Base-by-base conservation (phyloP, 805 yeast species). In the Candida fluviatilis region DNA sequence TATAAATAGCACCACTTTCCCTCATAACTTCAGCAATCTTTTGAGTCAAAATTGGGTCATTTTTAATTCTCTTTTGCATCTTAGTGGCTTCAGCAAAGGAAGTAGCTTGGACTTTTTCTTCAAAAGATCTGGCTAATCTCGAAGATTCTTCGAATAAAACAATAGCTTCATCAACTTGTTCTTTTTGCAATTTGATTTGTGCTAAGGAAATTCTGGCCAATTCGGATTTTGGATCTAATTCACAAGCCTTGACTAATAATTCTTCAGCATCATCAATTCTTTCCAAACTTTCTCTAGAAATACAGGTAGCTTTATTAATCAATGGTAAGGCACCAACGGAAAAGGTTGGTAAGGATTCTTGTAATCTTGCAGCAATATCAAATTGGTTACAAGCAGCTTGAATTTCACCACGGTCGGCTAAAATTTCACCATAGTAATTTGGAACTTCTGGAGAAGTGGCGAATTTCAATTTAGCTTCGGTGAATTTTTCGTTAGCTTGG, bases 371-470 rank as follows among this genome's bases (percentile, higher is more conserved):
- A 39, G 98, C 88, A 52, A 78, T 75, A 47, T 90, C 96, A 59
- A 89, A 91, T 67, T 88, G 90, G 56, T 79, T 78, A 43, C 78
- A 63, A 41, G 98, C 96, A 44, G 75, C 82, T 21, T 61, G 73
- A 40, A 76, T 65, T 51, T 85, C 87, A 57, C 83, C 84, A 52
- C 75, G 75, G 59, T 91, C 97, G 46, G 86, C 81, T 54, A 91
- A 73, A 36, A 91, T 82, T 69, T 93, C 99, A 56, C 98, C 99
- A 58, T 82, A 89, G 66, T 89, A 93, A 71, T 88, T 90, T 69
- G 93, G 95, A 51, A 89, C 84, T 62, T 88, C 96, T 39, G 98
- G 87, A 37, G 84, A 76, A 17, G 90, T 76, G 50, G 96, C 90
- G 77, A 87, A 87, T 60, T 74, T 74, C 60, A 73, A 70, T 55